A percentile compares a stretch with the other conserved stretches of the same genome.
phyloP scores from a whole-genome alignment of 164 flowering plant genomes.

The Sextonia rubra region DNA sequence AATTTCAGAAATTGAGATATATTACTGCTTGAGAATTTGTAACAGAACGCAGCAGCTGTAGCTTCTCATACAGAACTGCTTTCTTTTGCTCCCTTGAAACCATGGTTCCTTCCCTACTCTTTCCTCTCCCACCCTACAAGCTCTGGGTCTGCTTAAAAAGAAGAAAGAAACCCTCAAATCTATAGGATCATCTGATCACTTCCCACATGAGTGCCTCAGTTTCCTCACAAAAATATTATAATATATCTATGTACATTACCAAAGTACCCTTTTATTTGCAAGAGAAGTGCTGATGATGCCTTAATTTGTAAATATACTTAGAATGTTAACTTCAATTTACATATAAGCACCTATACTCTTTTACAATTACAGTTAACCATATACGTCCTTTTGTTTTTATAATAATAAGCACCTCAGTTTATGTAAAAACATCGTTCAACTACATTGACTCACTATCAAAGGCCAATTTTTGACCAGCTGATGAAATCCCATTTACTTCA shows the following conservation, averaged over 20 bases:
- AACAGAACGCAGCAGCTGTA: conserved; percentile 87
- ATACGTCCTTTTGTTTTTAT: too few species aligned
- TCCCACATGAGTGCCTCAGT: conserved; percentile 45
- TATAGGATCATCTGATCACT: conserved; percentile 31
- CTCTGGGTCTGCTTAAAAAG: conserved; percentile 22
- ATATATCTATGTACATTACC: conserved; percentile 10
- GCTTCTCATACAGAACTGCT: conserved; percentile 76
- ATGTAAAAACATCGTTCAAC: too few species aligned
- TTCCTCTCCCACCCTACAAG: conserved; percentile 6
- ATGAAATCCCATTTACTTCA: too few species aligned
- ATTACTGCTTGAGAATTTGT: conserved; percentile 82
- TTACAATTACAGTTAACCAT: too few species aligned
- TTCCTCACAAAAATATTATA: conserved; percentile 20
- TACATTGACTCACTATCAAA: too few species aligned
- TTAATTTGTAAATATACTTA: background rate
- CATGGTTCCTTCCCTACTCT: conserved; percentile 33
- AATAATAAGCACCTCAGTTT: too few species aligned
- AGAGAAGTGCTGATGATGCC: background rate
- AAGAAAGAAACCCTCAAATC: conserved; percentile 35
- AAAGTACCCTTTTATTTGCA: conserved; percentile 15
- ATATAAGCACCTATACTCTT: too few species aligned
- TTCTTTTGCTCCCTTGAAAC: conserved; percentile 78
- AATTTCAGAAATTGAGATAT: conserved; percentile 17
- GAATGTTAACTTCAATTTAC: too few species aligned
- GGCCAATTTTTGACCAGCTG: too few species aligned